Conservation (phyloP, 306 rosid genomes). For the Geum urbanum region DNA sequence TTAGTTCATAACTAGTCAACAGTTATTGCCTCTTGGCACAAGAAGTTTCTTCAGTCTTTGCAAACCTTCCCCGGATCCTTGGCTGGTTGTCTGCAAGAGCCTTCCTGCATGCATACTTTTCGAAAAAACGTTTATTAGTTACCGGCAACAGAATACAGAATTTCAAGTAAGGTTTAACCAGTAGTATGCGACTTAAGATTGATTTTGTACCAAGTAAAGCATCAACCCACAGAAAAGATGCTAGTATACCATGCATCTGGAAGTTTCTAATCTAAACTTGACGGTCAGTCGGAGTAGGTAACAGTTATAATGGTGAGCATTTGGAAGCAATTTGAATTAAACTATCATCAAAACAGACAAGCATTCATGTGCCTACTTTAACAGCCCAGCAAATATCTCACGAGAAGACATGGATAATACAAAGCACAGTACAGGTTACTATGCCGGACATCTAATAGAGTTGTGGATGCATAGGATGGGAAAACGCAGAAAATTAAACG, state of each 20-base stretch:
- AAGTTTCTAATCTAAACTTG: not conserved
- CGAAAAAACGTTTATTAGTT: slow-evolving; percentile 12
- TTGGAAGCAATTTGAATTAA: not conserved
- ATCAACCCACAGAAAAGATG: not conserved
- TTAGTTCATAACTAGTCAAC: slow-evolving; percentile 15
- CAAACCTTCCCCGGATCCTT: slow-evolving; percentile 98
- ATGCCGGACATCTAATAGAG: not conserved
- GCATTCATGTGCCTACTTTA: not conserved
- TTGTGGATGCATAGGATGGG: not conserved
- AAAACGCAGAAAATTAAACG: not conserved
- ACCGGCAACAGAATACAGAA: not conserved
- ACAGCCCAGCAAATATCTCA: not conserved
- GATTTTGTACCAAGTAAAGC: not conserved
- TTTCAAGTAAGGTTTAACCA: not conserved
- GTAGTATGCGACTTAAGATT: not conserved
- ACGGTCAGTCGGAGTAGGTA: not conserved
- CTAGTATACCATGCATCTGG: not conserved
- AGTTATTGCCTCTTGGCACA: slow-evolving; percentile 53
- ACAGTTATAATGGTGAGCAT: not conserved
- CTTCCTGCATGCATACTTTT: slow-evolving; percentile 97
- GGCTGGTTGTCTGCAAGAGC: slow-evolving; percentile 99
- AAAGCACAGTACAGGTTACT: not conserved
- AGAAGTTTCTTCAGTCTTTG: slow-evolving; percentile 65
- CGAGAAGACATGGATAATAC: not conserved
- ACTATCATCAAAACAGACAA: not conserved